phyloP scores from a whole-genome alignment of 495 filamentous ascomycete species.

The Lasiosphaeria miniovina region DNA sequence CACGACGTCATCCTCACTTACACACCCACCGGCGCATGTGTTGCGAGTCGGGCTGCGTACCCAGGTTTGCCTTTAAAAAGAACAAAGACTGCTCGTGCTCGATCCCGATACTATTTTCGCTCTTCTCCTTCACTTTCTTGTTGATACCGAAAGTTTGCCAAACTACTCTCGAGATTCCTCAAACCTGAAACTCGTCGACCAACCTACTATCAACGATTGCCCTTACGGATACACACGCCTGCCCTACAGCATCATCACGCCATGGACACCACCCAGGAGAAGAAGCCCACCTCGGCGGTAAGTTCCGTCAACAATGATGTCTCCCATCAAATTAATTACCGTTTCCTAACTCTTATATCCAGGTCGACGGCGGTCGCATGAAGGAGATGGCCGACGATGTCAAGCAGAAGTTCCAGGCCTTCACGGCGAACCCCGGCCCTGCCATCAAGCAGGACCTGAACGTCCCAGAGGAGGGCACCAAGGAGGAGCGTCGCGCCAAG shows the following conservation, averaged over 20 bases:
- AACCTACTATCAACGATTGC: too few relatives aligned
- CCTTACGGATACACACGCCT: too few relatives aligned
- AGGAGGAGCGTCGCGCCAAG: slow-evolving; percentile 64
- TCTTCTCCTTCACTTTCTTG: too few relatives aligned
- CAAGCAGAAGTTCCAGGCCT: slow-evolving; percentile 38
- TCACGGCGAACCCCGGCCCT: slow-evolving; percentile 49
- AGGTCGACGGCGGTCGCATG: slow-evolving; percentile 19
- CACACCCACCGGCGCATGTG: neutral
- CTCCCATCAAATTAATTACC: neutral
- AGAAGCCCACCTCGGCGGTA: too few relatives aligned
- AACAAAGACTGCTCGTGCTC: neutral
- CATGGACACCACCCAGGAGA: too few relatives aligned
- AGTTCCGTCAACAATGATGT: too few relatives aligned
- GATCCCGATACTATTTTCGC: too few relatives aligned
- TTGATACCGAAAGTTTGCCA: too few relatives aligned
- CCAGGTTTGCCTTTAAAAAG: slow-evolving; percentile 1
- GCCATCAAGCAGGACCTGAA: slow-evolving; percentile 46
- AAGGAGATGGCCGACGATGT: slow-evolving; percentile 24
- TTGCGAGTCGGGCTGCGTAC: neutral
- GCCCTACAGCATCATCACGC: too few relatives aligned
- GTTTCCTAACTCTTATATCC: neutral
- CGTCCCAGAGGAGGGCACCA: slow-evolving; percentile 53
- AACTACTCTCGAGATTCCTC: too few relatives aligned
- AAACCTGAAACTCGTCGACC: too few relatives aligned
- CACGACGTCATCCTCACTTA: slow-evolving; percentile 13